Evolutionary conservation across 345 rosid species (phyloP).

Genomic region (Garcia nutans): DNA sequence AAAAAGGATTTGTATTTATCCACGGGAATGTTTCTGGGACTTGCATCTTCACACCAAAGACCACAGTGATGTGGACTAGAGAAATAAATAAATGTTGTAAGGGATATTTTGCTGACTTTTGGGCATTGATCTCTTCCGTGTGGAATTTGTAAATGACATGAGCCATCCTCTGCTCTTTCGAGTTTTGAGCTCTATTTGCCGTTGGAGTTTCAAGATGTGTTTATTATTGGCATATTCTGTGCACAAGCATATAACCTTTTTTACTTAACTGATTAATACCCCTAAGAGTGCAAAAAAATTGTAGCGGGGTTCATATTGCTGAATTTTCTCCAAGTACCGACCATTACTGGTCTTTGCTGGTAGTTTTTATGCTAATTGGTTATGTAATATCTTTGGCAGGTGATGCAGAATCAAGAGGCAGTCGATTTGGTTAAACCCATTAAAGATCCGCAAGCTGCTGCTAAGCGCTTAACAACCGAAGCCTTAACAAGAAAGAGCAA

Average conservation of each 20-base stretch:
- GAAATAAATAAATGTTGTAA: neutral
- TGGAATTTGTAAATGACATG: neutral
- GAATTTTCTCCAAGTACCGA: neutral
- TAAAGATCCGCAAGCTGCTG: conserved; percentile 54
- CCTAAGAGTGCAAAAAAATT: neutral
- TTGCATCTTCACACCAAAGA: neutral
- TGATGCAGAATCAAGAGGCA: conserved; percentile 48
- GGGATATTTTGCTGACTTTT: neutral
- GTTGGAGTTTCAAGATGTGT: neutral
- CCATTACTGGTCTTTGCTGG: neutral
- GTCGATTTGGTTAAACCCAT: conserved; percentile 46
- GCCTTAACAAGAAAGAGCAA: conserved; percentile 61
- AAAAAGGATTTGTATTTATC: neutral
- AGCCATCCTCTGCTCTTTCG: neutral
- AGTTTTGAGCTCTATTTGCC: neutral
- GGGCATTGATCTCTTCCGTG: neutral
- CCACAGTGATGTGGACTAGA: neutral
- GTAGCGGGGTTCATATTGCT: neutral
- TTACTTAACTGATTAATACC: neutral
- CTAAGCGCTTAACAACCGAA: conserved; percentile 50
- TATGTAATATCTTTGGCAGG: conserved; percentile 25
- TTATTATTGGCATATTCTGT: neutral
- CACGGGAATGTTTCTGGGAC: neutral
- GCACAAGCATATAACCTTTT: neutral
- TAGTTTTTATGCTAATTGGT: neutral